Evolutionary conservation across 2,329 filamentous ascomycete species (phyloP), one percentile per base, ranked within the genome.

Genomic region (Paecilomyces fulvus): DNA sequence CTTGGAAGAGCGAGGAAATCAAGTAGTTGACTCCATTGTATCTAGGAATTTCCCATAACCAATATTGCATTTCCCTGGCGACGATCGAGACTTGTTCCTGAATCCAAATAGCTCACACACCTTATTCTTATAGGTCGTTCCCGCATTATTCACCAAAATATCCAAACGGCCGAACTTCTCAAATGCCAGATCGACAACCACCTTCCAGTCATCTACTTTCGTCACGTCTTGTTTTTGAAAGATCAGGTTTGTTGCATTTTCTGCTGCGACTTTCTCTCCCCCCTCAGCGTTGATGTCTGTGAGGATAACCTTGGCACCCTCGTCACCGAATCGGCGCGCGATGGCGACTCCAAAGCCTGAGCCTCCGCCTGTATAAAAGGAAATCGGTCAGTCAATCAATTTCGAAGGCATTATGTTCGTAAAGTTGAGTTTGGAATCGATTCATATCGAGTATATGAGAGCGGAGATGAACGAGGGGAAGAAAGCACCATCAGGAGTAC

Each of bases 81-180:
- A 31, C 33, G 3, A 37, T 17, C 33, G 3, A 5, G 33, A 37
- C 25, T 37, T 10, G 1, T 37, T 31, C 10, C 12, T n/a, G 2
- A 37, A 37, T 37, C 33, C 7, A 17, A 52, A 51, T 28, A 28
- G 25, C 4, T 28, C 25, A 28, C 60, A 10, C 10, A 71, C 72
- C 68, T 75, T 75, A 59, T 75, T 75, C 54, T 64, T 65, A 64
- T 72, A 74, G 14, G 65, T 66, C 14, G 68, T 74, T 11, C 77
- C 77, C 7, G 77, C 76, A 65, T 79, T 79, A 57, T 79, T 79
- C 48, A 79, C 70, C 52, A 79, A 60, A 14, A 76, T 67, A 63
- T 79, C 73, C 53, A 80, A 59, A 21, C 65, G 61, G 1, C 70
- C 70, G 30, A 67, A 66, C 48, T 64, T 65, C 3, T 64, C 53